These are phyloP conservation scores for Torulaspora maleeae DNA, from an alignment of 805 yeast species.

Conservation along the genomic window DNA sequence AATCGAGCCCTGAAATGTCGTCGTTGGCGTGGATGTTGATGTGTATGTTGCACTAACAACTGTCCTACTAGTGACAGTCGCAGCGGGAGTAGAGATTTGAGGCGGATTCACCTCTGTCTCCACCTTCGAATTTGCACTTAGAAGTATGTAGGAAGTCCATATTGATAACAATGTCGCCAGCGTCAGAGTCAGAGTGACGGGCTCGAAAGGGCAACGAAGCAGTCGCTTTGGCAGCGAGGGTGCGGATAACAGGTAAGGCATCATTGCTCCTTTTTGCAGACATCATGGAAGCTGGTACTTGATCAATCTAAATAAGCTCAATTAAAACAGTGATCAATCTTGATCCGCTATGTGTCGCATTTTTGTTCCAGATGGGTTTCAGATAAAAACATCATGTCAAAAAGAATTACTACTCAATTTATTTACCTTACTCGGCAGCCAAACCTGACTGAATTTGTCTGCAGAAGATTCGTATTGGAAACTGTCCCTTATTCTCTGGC, in stretches of 20 bases:
- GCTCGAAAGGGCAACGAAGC: slow-evolving; percentile 13
- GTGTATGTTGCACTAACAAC: slow-evolving; percentile 3
- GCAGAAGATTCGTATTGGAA: slow-evolving; percentile 11
- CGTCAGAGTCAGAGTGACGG: slow-evolving; percentile 12
- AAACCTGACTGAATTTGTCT: slow-evolving; percentile 8
- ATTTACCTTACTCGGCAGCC: slow-evolving; percentile 6
- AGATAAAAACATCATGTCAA: background rate
- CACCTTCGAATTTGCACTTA: background rate
- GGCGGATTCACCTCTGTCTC: background rate
- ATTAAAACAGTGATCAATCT: background rate
- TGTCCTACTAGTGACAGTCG: background rate
- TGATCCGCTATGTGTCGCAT: background rate
- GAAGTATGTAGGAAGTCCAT: slow-evolving; percentile 12
- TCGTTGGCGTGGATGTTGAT: slow-evolving; percentile 1
- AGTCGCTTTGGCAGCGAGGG: slow-evolving; percentile 18
- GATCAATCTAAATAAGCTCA: background rate
- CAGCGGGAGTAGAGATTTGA: background rate
- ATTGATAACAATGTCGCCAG: slow-evolving; percentile 9
- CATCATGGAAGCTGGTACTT: no score
- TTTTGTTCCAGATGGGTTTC: slow-evolving; percentile 4
- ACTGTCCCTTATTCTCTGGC: slow-evolving; percentile 5
- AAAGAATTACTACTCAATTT: background rate
- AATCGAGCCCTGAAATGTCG: background rate
- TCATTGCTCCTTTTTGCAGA: background rate
- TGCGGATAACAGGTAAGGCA: slow-evolving; percentile 5